Conservation (phyloP, 2,329 filamentous ascomycete genomes). For the Aspergillus transmontanensis region DNA sequence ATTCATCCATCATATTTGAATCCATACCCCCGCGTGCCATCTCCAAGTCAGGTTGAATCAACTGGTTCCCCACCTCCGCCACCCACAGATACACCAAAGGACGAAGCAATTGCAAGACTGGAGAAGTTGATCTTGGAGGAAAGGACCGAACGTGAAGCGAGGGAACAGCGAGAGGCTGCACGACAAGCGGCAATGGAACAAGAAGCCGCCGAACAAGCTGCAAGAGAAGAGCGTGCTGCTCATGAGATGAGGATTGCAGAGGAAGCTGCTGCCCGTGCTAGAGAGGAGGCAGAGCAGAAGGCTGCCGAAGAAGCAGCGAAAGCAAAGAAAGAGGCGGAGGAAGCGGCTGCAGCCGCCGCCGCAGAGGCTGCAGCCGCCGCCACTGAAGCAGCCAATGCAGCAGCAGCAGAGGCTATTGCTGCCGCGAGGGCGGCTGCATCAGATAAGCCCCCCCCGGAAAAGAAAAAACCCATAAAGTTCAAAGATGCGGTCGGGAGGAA, state of each 20-base stretch:
- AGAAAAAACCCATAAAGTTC: constrained; percentile 78
- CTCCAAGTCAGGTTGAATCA: constrained; percentile 33
- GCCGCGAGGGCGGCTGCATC: constrained; percentile 38
- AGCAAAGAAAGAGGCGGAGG: constrained; percentile 48
- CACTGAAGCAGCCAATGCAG: constrained; percentile 40
- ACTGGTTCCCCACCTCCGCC: constrained; percentile 34
- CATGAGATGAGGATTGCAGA: constrained; percentile 47
- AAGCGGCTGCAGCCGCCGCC: constrained; percentile 42
- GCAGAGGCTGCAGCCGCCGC: constrained; percentile 43
- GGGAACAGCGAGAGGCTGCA: constrained; percentile 41
- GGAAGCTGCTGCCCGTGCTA: constrained; percentile 50
- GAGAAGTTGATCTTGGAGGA: constrained; percentile 58
- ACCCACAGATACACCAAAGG: constrained; percentile 53
- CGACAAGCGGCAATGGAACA: constrained; percentile 52
- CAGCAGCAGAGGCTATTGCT: constrained; percentile 38
- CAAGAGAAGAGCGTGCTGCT: constrained; percentile 39
- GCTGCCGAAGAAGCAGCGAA: constrained; percentile 52
- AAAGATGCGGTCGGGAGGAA: constrained; percentile 90
- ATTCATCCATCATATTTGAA: constrained; percentile 38
- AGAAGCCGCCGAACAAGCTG: constrained; percentile 47
- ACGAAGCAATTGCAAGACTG: constrained; percentile 63
- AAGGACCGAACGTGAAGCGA: constrained; percentile 43
- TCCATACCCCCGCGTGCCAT: constrained; percentile 37
- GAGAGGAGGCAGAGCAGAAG: constrained; percentile 50
- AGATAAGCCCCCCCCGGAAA: constrained; percentile 52